Conservation (phyloP, 2,329 filamentous ascomycete species). For the Bipolaris oryzae region DNA sequence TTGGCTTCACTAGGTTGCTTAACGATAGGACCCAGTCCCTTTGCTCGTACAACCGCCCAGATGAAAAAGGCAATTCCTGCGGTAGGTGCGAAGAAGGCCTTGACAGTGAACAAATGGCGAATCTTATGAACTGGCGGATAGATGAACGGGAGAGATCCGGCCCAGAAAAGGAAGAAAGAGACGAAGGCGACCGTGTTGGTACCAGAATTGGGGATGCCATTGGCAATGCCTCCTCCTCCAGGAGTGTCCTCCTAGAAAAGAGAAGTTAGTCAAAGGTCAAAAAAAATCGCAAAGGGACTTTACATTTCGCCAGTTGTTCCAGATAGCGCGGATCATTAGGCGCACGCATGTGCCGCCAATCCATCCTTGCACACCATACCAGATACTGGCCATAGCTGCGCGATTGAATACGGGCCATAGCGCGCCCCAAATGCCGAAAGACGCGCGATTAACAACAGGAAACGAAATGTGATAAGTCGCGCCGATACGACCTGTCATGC, state of each 20-base stretch:
- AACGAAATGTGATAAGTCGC: conserved; percentile 89
- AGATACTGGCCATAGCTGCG: conserved; percentile 84
- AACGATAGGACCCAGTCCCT: conserved; percentile 83
- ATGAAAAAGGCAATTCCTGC: conserved; percentile 87
- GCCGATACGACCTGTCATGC: conserved; percentile 79
- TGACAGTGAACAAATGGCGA: conserved; percentile 88
- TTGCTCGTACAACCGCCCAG: conserved; percentile 82
- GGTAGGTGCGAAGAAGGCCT: conserved; percentile 80
- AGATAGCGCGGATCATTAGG: conserved; percentile 86
- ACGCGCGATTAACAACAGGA: conserved; percentile 76
- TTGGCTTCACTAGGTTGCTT: conserved; percentile 66
- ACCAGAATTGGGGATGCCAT: conserved; percentile 71
- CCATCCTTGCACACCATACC: conserved; percentile 86
- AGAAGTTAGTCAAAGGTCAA: conserved; percentile 5
- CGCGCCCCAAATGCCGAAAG: conserved; percentile 87
- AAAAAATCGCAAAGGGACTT: conserved; percentile 6
- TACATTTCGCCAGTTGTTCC: conserved; percentile 66
- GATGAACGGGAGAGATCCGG: conserved; percentile 78
- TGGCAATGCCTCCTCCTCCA: conserved; percentile 60
- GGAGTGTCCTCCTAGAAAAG: conserved; percentile 9
- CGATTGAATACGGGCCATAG: conserved; percentile 90
- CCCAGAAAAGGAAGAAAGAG: conserved; percentile 88
- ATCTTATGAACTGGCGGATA: conserved; percentile 91
- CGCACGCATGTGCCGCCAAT: conserved; percentile 84
- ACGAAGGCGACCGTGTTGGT: conserved; percentile 77